A percentile compares a stretch with the other conserved stretches of the same genome.
phyloP scores from a whole-genome alignment of 768 basidiomycete genomes.

The Russula virescens region DNA sequence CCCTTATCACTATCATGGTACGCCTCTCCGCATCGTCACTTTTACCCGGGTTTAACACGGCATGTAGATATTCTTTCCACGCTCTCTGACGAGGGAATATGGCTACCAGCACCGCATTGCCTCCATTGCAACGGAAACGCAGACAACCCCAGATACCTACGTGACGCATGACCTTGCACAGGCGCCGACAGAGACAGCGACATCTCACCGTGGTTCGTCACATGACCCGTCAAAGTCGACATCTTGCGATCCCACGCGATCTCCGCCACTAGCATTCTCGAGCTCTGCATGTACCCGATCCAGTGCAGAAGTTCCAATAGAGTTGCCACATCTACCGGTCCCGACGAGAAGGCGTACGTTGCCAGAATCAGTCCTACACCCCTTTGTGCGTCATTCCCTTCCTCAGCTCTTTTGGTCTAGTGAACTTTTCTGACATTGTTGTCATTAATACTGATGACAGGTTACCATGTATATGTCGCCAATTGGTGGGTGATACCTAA shows the following conservation, averaged over 20 bases:
- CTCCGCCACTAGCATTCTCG: not conserved
- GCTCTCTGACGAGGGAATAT: conserved; percentile 57
- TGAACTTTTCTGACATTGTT: not conserved
- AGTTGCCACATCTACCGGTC: not conserved
- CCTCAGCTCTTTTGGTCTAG: not conserved
- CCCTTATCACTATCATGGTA: conserved; percentile 74
- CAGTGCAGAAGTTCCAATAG: not conserved
- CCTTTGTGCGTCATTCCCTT: conserved; percentile 28
- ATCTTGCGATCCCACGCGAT: not conserved
- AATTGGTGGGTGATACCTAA: conserved; percentile 29
- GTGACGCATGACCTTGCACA: not conserved
- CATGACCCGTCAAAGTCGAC: conserved; percentile 1
- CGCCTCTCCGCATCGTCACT: conserved; percentile 27
- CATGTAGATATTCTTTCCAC: conserved; percentile 69
- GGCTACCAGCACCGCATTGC: conserved; percentile 48
- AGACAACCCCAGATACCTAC: conserved; percentile 16
- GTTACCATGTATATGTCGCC: conserved; percentile 38
- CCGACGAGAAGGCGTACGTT: conserved; percentile 10
- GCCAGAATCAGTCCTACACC: conserved; percentile 26
- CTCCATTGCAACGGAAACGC: conserved; percentile 20
- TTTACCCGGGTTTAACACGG: not conserved
- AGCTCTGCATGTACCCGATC: not conserved
- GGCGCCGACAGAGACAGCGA: not conserved
- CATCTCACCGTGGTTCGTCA: not conserved
- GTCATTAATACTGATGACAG: conserved; percentile 22